phyloP scores from a whole-genome alignment of 106 monocot genomes.

The Dactylorhiza incarnata region DNA sequence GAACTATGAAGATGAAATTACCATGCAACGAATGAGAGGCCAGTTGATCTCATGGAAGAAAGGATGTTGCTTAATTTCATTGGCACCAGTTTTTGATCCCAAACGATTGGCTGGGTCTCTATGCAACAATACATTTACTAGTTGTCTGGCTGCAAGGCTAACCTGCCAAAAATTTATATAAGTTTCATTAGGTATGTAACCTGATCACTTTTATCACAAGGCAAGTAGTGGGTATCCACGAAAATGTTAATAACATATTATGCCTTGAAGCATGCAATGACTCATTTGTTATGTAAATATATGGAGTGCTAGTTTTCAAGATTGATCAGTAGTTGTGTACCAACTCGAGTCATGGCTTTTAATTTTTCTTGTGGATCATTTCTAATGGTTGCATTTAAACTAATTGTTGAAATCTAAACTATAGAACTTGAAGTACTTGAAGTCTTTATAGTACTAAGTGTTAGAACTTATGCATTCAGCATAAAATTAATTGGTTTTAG shows the following conservation, averaged over 20 bases:
- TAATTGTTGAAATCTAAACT: too few relatives aligned
- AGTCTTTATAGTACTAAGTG: too few relatives aligned
- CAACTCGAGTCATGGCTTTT: too few relatives aligned
- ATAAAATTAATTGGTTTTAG: too few relatives aligned
- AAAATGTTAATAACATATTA: not conserved
- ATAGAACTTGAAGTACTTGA: too few relatives aligned
- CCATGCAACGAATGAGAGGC: constrained; percentile 96
- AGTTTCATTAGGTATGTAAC: not conserved
- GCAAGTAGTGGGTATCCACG: not conserved
- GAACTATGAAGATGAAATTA: constrained; percentile 21
- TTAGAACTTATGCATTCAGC: too few relatives aligned
- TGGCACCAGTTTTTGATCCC: constrained; percentile 72
- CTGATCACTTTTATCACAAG: not conserved
- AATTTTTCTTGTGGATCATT: too few relatives aligned
- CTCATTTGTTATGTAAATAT: not conserved
- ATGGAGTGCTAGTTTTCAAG: not conserved
- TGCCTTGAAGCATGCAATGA: not conserved
- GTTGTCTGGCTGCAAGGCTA: constrained; percentile 75
- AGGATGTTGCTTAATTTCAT: constrained; percentile 86
- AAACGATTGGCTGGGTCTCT: constrained; percentile 72
- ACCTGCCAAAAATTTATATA: constrained; percentile 37
- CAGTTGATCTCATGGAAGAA: constrained; percentile 90
- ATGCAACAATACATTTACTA: constrained; percentile 74
- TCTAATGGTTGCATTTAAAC: too few relatives aligned
- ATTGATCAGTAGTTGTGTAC: too few relatives aligned